These are phyloP conservation scores for Candida insectalens DNA, from an alignment of 805 yeast species.

Conservation along the genomic window DNA sequence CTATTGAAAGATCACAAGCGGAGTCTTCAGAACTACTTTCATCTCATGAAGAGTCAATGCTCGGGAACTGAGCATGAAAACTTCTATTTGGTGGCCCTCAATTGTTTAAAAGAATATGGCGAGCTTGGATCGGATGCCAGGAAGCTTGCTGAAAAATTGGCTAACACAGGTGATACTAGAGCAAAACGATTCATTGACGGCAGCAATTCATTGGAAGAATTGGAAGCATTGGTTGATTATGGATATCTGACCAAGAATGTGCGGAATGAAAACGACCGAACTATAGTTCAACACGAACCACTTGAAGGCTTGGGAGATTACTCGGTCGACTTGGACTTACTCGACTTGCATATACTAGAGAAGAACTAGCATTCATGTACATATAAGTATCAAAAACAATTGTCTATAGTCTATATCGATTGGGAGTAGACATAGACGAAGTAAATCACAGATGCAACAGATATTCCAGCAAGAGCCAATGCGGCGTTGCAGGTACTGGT, in stretches of 20 bases:
- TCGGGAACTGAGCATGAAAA: slow-evolving; percentile 19
- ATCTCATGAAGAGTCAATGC: slow-evolving; percentile 13
- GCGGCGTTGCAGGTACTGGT: slow-evolving; percentile 6
- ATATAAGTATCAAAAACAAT: background rate
- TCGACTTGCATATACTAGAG: background rate
- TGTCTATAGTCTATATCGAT: background rate
- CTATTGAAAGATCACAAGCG: slow-evolving; percentile 6
- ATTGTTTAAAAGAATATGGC: slow-evolving; percentile 6
- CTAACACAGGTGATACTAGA: slow-evolving; percentile 9
- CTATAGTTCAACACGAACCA: slow-evolving; percentile 4
- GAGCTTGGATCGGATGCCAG: slow-evolving; percentile 2
- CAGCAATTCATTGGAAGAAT: background rate
- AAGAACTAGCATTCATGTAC: background rate
- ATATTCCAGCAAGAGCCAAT: slow-evolving; percentile 12
- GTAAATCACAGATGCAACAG: slow-evolving; percentile 11
- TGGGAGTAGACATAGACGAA: slow-evolving; percentile 3
- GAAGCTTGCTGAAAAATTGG: slow-evolving; percentile 5
- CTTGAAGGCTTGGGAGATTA: slow-evolving; percentile 9
- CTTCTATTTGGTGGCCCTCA: slow-evolving; percentile 9
- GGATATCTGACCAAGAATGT: slow-evolving; percentile 7
- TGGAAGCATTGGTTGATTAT: slow-evolving; percentile 7
- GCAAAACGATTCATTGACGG: slow-evolving; percentile 6
- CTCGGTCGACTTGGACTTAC: slow-evolving; percentile 6
- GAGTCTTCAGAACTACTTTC: slow-evolving; percentile 7
- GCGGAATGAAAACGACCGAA: slow-evolving; percentile 8